Evolutionary conservation across 768 basidiomycete genomes (phyloP).

Genomic region (Gyrodon lividus): DNA sequence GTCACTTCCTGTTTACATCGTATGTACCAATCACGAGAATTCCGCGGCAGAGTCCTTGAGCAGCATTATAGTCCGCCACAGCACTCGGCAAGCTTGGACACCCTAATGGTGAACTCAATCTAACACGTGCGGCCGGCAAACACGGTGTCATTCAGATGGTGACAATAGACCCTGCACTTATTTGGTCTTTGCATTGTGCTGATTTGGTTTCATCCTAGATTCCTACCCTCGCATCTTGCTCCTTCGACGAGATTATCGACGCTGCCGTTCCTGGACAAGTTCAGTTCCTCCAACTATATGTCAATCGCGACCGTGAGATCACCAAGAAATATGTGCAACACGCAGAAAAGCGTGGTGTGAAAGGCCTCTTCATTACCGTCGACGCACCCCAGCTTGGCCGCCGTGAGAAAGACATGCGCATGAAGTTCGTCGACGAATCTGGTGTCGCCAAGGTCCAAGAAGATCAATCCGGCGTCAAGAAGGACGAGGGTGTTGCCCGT

Average conservation of each 20-base stretch:
- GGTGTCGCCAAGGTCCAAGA: conserved; percentile 25
- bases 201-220: conserved; percentile 48
- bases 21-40: conserved; percentile 26
- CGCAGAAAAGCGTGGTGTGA: conserved; percentile 82
- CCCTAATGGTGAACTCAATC: conserved; percentile 85
- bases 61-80: conserved; percentile 53
- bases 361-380: conserved; percentile 90
- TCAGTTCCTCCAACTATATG: conserved; percentile 83
- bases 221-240: conserved; percentile 87
- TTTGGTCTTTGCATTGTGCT: background rate
- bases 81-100: conserved; percentile 89
- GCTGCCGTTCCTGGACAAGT: conserved; percentile 72
- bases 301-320: conserved; percentile 81
- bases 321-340: conserved; percentile 83
- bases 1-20: conserved; percentile 77
- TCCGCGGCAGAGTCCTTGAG: background rate
- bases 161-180: background rate
- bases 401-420: conserved; percentile 92
- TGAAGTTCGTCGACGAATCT: conserved; percentile 80
- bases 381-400: conserved; percentile 92
- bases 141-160: conserved; percentile 71
- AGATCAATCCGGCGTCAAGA: conserved; percentile 46
- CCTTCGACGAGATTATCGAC: conserved; percentile 91
- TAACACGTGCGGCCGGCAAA: conserved; percentile 82
- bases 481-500: conserved; percentile 83